Percentiles rank a stretch among this genome's conserved stretches.
These are phyloP conservation scores for Mucor circinelloides DNA, from an alignment of 371 early-diverging fungal species.

Conservation along the genomic window DNA sequence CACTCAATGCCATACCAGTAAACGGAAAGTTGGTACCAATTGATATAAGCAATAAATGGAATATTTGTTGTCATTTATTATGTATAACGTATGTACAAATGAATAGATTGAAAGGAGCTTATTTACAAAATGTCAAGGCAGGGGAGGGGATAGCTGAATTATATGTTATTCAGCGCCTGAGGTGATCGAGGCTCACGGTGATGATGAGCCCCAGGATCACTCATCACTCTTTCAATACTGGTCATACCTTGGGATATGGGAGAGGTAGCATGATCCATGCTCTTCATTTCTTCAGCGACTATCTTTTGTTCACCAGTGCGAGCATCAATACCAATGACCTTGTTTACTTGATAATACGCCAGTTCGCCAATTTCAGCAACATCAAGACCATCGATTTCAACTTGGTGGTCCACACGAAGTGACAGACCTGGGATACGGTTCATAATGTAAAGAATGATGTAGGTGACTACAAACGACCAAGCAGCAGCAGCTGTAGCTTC, in stretches of 20 bases:
- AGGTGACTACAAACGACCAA: constrained; percentile 83
- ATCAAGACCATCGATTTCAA: constrained; percentile 78
- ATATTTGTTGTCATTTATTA: too few relatives aligned
- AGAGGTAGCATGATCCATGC: not conserved
- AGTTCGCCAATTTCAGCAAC: constrained; percentile 79
- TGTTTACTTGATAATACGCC: constrained; percentile 63
- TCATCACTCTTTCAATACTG: not conserved
- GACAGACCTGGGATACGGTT: constrained; percentile 78
- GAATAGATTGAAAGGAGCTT: too few relatives aligned
- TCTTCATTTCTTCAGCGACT: constrained; percentile 6
- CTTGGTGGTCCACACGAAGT: constrained; percentile 74
- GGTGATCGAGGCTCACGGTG: not conserved
- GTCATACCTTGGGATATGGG: not conserved
- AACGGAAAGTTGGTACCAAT: too few relatives aligned
- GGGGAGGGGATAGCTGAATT: not conserved
- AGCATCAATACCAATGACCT: constrained; percentile 44
- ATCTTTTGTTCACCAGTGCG: constrained; percentile 42
- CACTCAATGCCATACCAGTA: too few relatives aligned
- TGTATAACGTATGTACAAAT: too few relatives aligned
- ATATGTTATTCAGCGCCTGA: not conserved
- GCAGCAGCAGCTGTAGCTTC: constrained; percentile 73
- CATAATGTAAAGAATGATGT: constrained; percentile 74
- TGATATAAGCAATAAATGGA: too few relatives aligned
- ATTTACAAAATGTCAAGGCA: too few relatives aligned
- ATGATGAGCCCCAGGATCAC: not conserved